phyloP scores from a whole-genome alignment of 2,329 filamentous ascomycete species.

The Metarhizium album region DNA sequence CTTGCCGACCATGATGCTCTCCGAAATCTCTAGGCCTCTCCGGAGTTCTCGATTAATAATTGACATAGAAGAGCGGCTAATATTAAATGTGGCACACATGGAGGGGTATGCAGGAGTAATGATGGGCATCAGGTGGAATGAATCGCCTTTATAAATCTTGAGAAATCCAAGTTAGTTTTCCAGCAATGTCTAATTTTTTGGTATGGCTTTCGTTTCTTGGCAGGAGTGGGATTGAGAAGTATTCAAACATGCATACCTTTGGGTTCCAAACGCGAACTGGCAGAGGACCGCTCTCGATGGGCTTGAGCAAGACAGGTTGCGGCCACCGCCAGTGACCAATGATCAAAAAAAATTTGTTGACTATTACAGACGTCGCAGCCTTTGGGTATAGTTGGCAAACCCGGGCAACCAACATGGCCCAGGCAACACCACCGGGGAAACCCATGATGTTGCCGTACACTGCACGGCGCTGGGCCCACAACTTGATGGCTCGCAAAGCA shows the following conservation, averaged over 20 bases:
- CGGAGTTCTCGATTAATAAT: constrained; percentile 77
- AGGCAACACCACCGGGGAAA: constrained; percentile 92
- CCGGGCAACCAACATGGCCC: constrained; percentile 93
- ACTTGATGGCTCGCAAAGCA: constrained; percentile 82
- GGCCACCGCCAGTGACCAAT: constrained; percentile 92
- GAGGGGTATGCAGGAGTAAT: constrained; percentile 96
- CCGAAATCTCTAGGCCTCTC: constrained; percentile 65
- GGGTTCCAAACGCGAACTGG: constrained; percentile 92
- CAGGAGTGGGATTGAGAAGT: background rate
- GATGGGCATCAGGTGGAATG: constrained; percentile 89
- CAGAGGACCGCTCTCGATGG: constrained; percentile 71
- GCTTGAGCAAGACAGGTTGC: constrained; percentile 80
- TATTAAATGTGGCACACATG: constrained; percentile 95
- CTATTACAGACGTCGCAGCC: constrained; percentile 77
- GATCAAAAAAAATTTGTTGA: constrained; percentile 89
- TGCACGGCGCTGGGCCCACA: constrained; percentile 87
- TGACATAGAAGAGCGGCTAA: constrained; percentile 73
- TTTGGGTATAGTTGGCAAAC: constrained; percentile 95
- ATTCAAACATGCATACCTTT: constrained; percentile 41
- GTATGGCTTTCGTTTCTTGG: background rate
- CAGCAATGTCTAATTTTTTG: background rate
- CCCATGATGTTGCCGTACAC: constrained; percentile 96
- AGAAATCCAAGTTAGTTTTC: constrained; percentile 8
- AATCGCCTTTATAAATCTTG: constrained; percentile 67
- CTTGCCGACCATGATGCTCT: constrained; percentile 68